Base-by-base conservation (phyloP, 1,139 yeast genomes). In the Protomyces inundatus region DNA sequence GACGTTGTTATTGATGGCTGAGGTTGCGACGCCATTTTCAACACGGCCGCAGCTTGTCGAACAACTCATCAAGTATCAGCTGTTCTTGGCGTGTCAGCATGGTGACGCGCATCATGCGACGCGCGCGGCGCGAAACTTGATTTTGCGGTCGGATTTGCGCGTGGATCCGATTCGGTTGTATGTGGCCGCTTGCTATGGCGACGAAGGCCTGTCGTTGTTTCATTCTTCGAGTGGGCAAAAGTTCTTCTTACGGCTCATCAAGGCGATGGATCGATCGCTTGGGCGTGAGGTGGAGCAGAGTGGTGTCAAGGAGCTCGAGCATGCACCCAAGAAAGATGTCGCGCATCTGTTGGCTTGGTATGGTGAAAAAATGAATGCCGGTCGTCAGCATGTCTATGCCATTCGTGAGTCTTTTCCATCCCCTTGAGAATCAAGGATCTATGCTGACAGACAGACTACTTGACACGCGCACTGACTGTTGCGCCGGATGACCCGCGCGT, bases 141-240 rank as follows among this genome's bases (percentile, higher is more conserved):
- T 90, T 70, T 82, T 85, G 66, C 80, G 82, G 33, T 84, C 83
- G 69, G 97, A 89, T 73, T 90, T 91, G 73, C 84, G 88, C 35
- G 85, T 88, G 51, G 85, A 84, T 67, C 80, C 85, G 0, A 80
- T 84, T 69, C 83, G 85, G 66, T 74, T 90, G 39, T 90, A 89
- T 73, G 82, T 87, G 58, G 80, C 89, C 60, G 84, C 86, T 66
- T 77, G 86, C 1, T 83, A 95, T 0, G 88, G 91, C 0, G 75
- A 78, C 7, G 78, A 79, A 12, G 81, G 85, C 12, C 78, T 82
- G 73, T 86, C 82, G 46, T 77, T 81, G 5, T 86, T 86, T 72
- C 84, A 89, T 56, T 85, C 87, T 61, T 84, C 89, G 52, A 88
- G 88, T 66, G 93, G 90, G 71, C 98, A 91, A 71, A 93, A 93